phyloP scores from a whole-genome alignment of 192 early-diverging fungal genomes.

The Linnemannia exigua region DNA sequence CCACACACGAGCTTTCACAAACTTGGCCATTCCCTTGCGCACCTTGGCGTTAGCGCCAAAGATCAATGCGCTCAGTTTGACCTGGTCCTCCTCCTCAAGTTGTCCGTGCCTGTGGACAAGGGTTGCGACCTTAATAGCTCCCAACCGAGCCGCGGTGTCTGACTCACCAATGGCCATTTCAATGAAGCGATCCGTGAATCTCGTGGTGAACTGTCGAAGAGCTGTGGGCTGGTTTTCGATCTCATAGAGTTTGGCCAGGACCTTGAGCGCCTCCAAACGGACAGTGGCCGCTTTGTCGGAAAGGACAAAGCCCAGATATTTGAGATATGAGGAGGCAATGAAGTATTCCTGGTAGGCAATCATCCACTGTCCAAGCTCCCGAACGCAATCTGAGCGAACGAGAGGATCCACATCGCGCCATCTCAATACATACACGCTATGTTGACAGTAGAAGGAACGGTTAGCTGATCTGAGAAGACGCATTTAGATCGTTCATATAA shows the following conservation, averaged over 20 bases:
- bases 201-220: conserved; percentile 73
- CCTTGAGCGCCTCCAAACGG: conserved; percentile 78
- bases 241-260: conserved; percentile 70
- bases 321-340: conserved; percentile 79
- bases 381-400: conserved; percentile 89
- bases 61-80: conserved; percentile 76
- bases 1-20: conserved; percentile 63
- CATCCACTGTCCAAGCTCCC: conserved; percentile 87
- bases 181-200: conserved; percentile 79
- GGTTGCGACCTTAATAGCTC: conserved; percentile 66
- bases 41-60: conserved; percentile 78
- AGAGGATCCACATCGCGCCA: conserved; percentile 89
- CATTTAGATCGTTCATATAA: no score
- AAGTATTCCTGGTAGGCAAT: conserved; percentile 76
- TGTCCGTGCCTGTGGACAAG: conserved; percentile 63
- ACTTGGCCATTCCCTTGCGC: conserved; percentile 74
- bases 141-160: conserved; percentile 64
- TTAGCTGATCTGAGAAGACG: background rate
- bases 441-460: no score
- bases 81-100: conserved; percentile 74
- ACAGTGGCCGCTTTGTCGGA: conserved; percentile 83
- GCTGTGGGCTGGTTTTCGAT: conserved; percentile 67
- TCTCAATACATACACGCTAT: conserved; percentile 91
- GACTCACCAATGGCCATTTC: conserved; percentile 83
- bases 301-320: conserved; percentile 91